phyloP scores from a whole-genome alignment of 2,329 filamentous ascomycete genomes.

The Nemania diffusa region DNA sequence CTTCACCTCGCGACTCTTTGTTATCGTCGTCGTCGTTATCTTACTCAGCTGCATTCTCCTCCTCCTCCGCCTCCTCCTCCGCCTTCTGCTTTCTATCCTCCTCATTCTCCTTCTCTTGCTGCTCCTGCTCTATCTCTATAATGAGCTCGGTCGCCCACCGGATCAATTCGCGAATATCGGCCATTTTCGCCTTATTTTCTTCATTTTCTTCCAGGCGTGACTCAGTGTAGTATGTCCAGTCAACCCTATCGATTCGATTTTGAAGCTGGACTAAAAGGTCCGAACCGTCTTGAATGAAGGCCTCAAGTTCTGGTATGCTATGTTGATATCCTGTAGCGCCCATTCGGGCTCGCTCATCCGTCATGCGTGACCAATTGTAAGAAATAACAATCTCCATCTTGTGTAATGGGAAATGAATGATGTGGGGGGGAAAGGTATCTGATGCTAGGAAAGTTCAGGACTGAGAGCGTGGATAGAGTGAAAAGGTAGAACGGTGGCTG shows the following conservation, averaged over 20 bases:
- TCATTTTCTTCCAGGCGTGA: background rate
- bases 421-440: too few relatives aligned
- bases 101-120: background rate
- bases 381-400: background rate
- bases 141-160: background rate
- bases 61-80: too few relatives aligned
- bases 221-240: background rate
- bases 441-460: too few relatives aligned
- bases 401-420: background rate
- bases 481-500: too few relatives aligned
- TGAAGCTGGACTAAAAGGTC: background rate
- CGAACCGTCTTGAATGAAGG: background rate
- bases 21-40: background rate
- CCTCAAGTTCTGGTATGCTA: background rate
- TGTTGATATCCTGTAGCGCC: background rate
- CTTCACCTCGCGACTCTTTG: too few relatives aligned
- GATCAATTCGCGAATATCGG: background rate
- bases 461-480: too few relatives aligned
- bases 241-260: background rate
- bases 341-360: background rate
- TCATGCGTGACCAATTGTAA: background rate
- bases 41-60: too few relatives aligned
- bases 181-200: background rate
- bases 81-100: background rate
- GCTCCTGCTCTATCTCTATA: background rate